Base-by-base conservation (phyloP, 2,329 filamentous ascomycete genomes). In the Fusarium sp. region DNA sequence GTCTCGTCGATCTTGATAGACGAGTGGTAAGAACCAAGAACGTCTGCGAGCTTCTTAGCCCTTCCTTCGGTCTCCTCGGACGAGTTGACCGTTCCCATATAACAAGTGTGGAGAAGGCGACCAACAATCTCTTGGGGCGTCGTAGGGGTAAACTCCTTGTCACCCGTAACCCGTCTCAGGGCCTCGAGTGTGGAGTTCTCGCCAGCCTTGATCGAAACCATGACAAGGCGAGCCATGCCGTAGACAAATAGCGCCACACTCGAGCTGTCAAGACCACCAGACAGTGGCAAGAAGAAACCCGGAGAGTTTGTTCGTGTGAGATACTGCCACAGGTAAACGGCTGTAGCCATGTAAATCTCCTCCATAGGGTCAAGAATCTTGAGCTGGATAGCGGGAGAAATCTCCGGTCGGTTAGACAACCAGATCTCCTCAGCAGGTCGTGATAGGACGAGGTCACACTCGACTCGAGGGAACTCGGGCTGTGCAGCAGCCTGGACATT, bases 401-500 rank as follows among this genome's bases (percentile, higher is more conserved):
- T 31, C 27, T 56, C 27, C 3, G 31, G 50, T 11, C 18, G 10
- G 50, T 56, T 35, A n/a, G 50, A 56, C 50, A 56, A 4, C 27
- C 27, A 35, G 29, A 56, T 56, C 16, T 56, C 50, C 7, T 56
- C 31, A 9, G 63, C 72, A 4, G 74, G 73, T 11, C 73, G 74
- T 8, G 61, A 61, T 1, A 81, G 67, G 45, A 80, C 72, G 11
- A 78, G 67, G 57, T 82, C 78, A 18, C 74, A 78, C 20, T 83
- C 81, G 5, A 83, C 81, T 35, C 71, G 75, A 52, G 59, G 78
- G 64, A 71, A 82, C 24, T 80, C 69, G 77, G 81, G 65, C 77
- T 80, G 41, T 82, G 80, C 67, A 67, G 89, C 86, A 8, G 90
- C 88, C 79, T 94, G 92, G 20, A 90, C 77, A 8, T 88, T 87